These are phyloP conservation scores for Penicillium nucicola DNA, from an alignment of 495 filamentous ascomycete genomes.

Conservation along the genomic window DNA sequence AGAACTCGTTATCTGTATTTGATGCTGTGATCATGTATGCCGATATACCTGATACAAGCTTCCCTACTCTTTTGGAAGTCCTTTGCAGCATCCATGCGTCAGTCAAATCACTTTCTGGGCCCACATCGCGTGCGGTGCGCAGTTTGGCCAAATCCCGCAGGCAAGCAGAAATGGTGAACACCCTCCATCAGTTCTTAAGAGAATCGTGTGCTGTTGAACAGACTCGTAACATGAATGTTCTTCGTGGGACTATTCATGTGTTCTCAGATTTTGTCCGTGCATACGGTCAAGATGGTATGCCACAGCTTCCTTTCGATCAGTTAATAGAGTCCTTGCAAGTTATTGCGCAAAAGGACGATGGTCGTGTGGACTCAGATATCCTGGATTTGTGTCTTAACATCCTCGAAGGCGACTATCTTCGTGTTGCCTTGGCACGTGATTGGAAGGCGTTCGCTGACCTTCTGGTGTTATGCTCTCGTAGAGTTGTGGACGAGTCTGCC, in stretches of 20 bases:
- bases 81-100: constrained; percentile 80
- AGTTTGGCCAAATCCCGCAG: constrained; percentile 79
- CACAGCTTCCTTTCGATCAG: constrained; percentile 46
- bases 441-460: constrained; percentile 34
- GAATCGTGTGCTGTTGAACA: constrained; percentile 41
- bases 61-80: constrained; percentile 70
- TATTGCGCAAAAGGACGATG: constrained; percentile 49
- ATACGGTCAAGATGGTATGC: constrained; percentile 62
- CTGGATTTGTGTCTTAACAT: constrained; percentile 46
- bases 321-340: constrained; percentile 57
- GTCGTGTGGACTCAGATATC: constrained; percentile 54
- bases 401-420: constrained; percentile 36
- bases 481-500: constrained; percentile 39
- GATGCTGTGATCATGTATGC: constrained; percentile 78
- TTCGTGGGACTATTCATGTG: constrained; percentile 66
- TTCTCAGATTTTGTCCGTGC: constrained; percentile 56
- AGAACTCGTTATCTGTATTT: constrained; percentile 71
- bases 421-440: constrained; percentile 30
- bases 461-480: constrained; percentile 67
- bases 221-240: constrained; percentile 56
- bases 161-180: constrained; percentile 64
- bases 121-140: constrained; percentile 71
- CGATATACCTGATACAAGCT: constrained; percentile 63
- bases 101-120: constrained; percentile 63
- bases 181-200: constrained; percentile 60